A percentile compares a stretch with the other conserved stretches of the same genome.
These are phyloP conservation scores for Neofusicoccum parvum DNA, from an alignment of 2,329 filamentous ascomycete species.

Conservation along the genomic window DNA sequence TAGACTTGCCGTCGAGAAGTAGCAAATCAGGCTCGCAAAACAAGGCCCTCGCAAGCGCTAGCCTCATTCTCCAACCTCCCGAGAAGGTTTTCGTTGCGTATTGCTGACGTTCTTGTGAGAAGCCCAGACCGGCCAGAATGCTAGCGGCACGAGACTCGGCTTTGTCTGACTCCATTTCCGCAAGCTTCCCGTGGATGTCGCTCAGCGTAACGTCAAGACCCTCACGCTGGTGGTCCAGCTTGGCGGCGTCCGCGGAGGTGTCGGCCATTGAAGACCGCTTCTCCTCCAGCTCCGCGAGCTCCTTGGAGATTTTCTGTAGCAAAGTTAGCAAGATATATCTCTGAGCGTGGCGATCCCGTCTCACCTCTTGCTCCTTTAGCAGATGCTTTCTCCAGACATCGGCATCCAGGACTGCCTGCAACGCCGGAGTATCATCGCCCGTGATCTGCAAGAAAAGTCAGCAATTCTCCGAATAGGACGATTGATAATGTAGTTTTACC, in stretches of 20 bases:
- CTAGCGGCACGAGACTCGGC: slow-evolving; percentile 93
- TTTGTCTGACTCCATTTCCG: slow-evolving; percentile 99
- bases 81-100: slow-evolving; percentile 97
- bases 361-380: slow-evolving; percentile 80
- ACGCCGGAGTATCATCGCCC: slow-evolving; percentile 90
- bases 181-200: slow-evolving; percentile 87
- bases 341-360: slow-evolving; percentile 32
- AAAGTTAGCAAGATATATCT: slow-evolving; percentile 21
- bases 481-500: slow-evolving; percentile 47
- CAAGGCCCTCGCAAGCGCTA: slow-evolving; percentile 89
- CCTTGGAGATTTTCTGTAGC: slow-evolving; percentile 69
- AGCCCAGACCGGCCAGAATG: slow-evolving; percentile 94
- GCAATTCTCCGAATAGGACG: too few relatives aligned
- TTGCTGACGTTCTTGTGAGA: slow-evolving; percentile 90
- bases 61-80: slow-evolving; percentile 98
- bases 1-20: slow-evolving; percentile 70
- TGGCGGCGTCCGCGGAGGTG: slow-evolving; percentile 84
- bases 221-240: slow-evolving; percentile 83
- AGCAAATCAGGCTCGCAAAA: slow-evolving; percentile 98
- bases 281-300: slow-evolving; percentile 74
- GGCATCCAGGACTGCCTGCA: slow-evolving; percentile 94
- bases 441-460: slow-evolving; percentile 63
- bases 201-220: slow-evolving; percentile 86
- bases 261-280: slow-evolving; percentile 82
- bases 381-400: slow-evolving; percentile 98